A percentile compares a stretch with the other conserved stretches of the same genome.
Conservation (phyloP, 345 rosid species). For the Arabidopsis thaliana region TAIR10.1 NC_003071.7:6755001-6755500, state of each 20-base stretch:
- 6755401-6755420: constrained; percentile 44
- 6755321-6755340: too few species aligned
- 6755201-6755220: constrained; percentile 35
- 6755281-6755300: too few species aligned
- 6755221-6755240: too few species aligned
- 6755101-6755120: too few species aligned
- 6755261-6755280: too few species aligned
- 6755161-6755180: neutral
- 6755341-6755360: too few species aligned
- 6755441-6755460: constrained; percentile 38
- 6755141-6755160: neutral
- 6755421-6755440: constrained; percentile 37
- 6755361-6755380: too few species aligned
- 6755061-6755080: neutral
- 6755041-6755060: neutral
- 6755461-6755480: constrained; percentile 42
- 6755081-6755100: too few species aligned
- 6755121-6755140: too few species aligned
- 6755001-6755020: neutral
- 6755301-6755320: too few species aligned
- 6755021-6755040: neutral
- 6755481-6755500: constrained; percentile 44
- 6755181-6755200: constrained; percentile 10
- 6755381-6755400: constrained; percentile 13
- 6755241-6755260: too few species aligned